These are phyloP conservation scores for Babesia caballi DNA, from an alignment of 169 alveolate species.

Conservation along the genomic window DNA sequence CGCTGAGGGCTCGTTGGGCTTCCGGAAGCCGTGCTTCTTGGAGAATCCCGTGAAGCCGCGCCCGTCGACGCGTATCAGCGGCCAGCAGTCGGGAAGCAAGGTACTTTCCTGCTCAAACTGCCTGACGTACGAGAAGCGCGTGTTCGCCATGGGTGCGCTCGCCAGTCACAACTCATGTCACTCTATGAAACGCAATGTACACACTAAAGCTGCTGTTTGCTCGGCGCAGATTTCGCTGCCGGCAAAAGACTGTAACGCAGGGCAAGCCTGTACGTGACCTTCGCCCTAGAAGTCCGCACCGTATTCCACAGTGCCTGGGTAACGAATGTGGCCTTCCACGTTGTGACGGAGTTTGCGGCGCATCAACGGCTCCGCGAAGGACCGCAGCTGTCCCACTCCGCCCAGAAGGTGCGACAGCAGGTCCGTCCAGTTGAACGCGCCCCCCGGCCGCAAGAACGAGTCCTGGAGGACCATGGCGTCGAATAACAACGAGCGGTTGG, in stretches of 20 bases:
- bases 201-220: no score
- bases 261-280: no score
- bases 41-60: slow-evolving; percentile 88
- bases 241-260: no score
- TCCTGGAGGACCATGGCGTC: slow-evolving; percentile 59
- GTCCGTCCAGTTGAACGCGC: slow-evolving; percentile 46
- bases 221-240: no score
- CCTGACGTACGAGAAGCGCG: slow-evolving; percentile 88
- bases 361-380: slow-evolving; percentile 18
- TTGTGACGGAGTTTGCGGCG: slow-evolving; percentile 15
- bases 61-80: slow-evolving; percentile 93
- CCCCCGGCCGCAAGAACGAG: slow-evolving; percentile 9
- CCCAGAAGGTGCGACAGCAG: slow-evolving; percentile 10
- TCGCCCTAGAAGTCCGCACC: no score
- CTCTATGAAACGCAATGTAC: no score
- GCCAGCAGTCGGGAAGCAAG: slow-evolving; percentile 86
- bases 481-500: slow-evolving; percentile 45
- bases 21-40: slow-evolving; percentile 83
- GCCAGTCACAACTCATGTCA: no score
- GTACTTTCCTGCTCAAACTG: slow-evolving; percentile 84
- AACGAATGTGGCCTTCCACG: neutral
- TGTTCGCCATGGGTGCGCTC: slow-evolving; percentile 65
- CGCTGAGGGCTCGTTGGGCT: slow-evolving; percentile 92
- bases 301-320: neutral
- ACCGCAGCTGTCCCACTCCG: neutral